Conservation (phyloP, 1,139 yeast species). For the Yamadazyma aaseri region DNA sequence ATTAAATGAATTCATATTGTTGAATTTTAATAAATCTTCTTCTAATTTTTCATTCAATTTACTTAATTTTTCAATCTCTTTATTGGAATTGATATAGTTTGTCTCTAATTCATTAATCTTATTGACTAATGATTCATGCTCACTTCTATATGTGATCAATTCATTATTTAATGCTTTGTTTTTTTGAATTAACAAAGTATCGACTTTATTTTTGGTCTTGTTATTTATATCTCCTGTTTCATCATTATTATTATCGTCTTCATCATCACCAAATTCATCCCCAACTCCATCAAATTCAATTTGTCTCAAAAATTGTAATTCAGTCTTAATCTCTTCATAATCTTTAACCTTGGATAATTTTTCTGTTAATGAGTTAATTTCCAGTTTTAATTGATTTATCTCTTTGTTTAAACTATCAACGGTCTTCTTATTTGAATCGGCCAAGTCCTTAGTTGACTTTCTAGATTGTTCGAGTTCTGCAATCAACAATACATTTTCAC, state of each 20-base stretch:
- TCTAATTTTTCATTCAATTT: slow-evolving; percentile 63
- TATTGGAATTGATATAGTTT: slow-evolving; percentile 32
- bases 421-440: slow-evolving; percentile 33
- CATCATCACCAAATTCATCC: slow-evolving; percentile 21
- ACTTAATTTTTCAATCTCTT: slow-evolving; percentile 35
- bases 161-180: slow-evolving; percentile 64
- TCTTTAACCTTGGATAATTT: slow-evolving; percentile 51
- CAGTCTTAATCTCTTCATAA: slow-evolving; percentile 77
- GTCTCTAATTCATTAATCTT: slow-evolving; percentile 42
- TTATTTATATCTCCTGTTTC: slow-evolving; percentile 12
- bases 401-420: slow-evolving; percentile 46
- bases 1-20: slow-evolving; percentile 42
- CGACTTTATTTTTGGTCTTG: slow-evolving; percentile 28
- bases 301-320: slow-evolving; percentile 66
- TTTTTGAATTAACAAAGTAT: slow-evolving; percentile 53
- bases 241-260: slow-evolving; percentile 20
- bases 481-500: slow-evolving; percentile 62
- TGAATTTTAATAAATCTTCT: slow-evolving; percentile 59
- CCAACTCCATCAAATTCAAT: slow-evolving; percentile 65
- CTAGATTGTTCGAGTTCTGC: slow-evolving; percentile 62
- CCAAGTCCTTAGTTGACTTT: slow-evolving; percentile 28
- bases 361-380: slow-evolving; percentile 48
- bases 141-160: slow-evolving; percentile 54
- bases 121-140: slow-evolving; percentile 39
- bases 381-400: slow-evolving; percentile 45